Evolutionary conservation across 192 early-diverging fungal species (phyloP).

Genomic region (Coemansia aciculifera): DNA sequence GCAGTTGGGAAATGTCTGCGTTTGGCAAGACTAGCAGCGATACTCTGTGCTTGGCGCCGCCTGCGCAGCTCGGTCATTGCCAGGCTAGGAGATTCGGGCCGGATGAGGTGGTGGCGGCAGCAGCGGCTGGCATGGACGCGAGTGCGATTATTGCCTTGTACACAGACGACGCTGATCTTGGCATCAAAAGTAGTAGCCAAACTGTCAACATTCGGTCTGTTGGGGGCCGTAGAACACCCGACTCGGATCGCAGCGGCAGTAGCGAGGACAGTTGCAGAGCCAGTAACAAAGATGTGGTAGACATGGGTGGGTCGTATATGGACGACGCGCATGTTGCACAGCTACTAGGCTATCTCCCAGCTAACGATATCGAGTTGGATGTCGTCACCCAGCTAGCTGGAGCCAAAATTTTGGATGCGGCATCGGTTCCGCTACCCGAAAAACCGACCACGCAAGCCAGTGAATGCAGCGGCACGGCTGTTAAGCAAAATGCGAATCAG

Average conservation of each 20-base stretch:
- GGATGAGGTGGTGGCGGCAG: not conserved
- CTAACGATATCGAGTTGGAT: not conserved
- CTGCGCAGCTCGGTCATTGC: not conserved
- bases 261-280: constrained; percentile 15
- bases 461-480: not conserved
- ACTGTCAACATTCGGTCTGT: not conserved
- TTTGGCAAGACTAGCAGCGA: not conserved
- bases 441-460: constrained; percentile 14
- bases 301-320: constrained; percentile 3
- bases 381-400: constrained; percentile 8
- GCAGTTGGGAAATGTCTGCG: not conserved
- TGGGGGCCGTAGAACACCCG: constrained; percentile 9
- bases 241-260: constrained; percentile 16
- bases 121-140: constrained; percentile 8
- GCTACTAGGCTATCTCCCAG: not conserved
- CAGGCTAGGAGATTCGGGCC: not conserved
- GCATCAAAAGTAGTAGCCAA: not conserved
- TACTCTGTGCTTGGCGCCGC: not conserved
- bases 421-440: constrained; percentile 31
- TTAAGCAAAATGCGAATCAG: constrained; percentile 1
- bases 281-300: not conserved
- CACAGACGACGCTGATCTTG: not conserved
- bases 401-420: constrained; percentile 15
- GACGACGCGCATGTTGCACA: constrained; percentile 1
- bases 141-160: constrained; percentile 42